Percentiles rank a stretch among this genome's conserved stretches.
phyloP scores from a whole-genome alignment of 2,329 filamentous ascomycete genomes.

The Neurospora sp. region DNA sequence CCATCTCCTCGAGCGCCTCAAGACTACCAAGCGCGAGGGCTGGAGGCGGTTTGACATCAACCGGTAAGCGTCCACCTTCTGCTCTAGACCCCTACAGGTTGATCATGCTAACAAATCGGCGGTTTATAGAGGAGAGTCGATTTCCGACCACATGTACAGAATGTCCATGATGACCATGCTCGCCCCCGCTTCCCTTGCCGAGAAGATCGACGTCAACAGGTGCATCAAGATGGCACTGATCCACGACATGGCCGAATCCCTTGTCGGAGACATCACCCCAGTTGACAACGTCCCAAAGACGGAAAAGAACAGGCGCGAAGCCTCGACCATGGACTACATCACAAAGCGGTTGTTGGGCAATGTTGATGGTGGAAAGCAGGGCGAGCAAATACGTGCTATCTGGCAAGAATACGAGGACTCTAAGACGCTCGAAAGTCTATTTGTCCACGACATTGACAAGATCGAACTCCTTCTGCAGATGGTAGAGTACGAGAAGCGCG shows the following conservation, averaged over 20 bases:
- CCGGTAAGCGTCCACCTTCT: slow-evolving; percentile 28
- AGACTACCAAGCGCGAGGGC: slow-evolving; percentile 92
- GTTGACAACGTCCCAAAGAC: slow-evolving; percentile 75
- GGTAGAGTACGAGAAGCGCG: slow-evolving; percentile 82
- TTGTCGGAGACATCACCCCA: slow-evolving; percentile 95
- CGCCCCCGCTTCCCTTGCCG: slow-evolving; percentile 63
- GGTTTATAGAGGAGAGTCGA: slow-evolving; percentile 64
- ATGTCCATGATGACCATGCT: slow-evolving; percentile 97
- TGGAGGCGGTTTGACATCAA: slow-evolving; percentile 82
- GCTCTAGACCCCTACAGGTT: too few species aligned
- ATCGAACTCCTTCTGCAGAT: slow-evolving; percentile 91
- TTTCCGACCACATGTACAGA: slow-evolving; percentile 98
- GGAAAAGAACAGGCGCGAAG: slow-evolving; percentile 84
- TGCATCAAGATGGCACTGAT: slow-evolving; percentile 95
- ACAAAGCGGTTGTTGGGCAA: slow-evolving; percentile 61
- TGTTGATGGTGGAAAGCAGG: slow-evolving; percentile 58
- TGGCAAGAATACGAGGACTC: slow-evolving; percentile 97
- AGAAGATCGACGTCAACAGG: slow-evolving; percentile 63
- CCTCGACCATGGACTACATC: slow-evolving; percentile 86
- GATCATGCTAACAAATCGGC: slow-evolving; percentile 1
- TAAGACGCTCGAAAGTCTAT: slow-evolving; percentile 71
- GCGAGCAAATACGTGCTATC: slow-evolving; percentile 61
- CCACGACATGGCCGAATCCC: slow-evolving; percentile 93
- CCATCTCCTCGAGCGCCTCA: slow-evolving; percentile 85
- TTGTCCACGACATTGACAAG: slow-evolving; percentile 97